Evolutionary conservation across 129 eudicot genomes (phyloP).

Genomic region (Calendula officinalis): DNA sequence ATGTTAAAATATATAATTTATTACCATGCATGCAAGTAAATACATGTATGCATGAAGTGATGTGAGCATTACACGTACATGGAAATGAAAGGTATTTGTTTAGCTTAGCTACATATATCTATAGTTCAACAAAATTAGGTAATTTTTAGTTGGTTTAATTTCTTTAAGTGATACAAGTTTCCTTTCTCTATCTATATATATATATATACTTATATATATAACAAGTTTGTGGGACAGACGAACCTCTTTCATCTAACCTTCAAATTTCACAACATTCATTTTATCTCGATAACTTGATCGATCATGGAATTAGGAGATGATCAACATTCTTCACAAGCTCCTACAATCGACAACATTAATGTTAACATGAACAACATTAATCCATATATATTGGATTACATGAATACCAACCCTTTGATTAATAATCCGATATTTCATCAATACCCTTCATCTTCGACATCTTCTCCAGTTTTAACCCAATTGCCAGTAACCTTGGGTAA

Average conservation of each 20-base stretch:
- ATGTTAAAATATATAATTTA: not conserved
- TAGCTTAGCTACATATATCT: slow-evolving; percentile 37
- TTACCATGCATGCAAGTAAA: slow-evolving; percentile 9
- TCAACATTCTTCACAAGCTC: slow-evolving; percentile 30
- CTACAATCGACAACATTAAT: slow-evolving; percentile 27
- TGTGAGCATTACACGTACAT: slow-evolving; percentile 33
- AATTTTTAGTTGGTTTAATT: slow-evolving; percentile 65
- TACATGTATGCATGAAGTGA: slow-evolving; percentile 20
- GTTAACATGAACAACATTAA: slow-evolving; percentile 19
- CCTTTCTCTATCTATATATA: slow-evolving; percentile 20
- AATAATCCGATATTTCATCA: slow-evolving; percentile 33
- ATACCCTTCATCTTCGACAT: slow-evolving; percentile 13
- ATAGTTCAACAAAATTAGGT: slow-evolving; percentile 89
- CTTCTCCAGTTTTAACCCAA: slow-evolving; percentile 33
- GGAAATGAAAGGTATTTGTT: slow-evolving; percentile 14
- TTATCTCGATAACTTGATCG: not conserved
- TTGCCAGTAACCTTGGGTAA: slow-evolving; percentile 15
- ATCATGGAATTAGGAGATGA: slow-evolving; percentile 68
- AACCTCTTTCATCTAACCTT: slow-evolving; percentile 46
- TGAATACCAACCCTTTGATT: slow-evolving; percentile 19
- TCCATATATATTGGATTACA: slow-evolving; percentile 31
- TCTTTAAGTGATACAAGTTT: slow-evolving; percentile 44
- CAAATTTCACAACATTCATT: slow-evolving; percentile 10
- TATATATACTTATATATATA: slow-evolving; percentile 11
- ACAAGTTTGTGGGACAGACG: slow-evolving; percentile 41